Percentiles rank a stretch among this genome's conserved stretches.
Evolutionary conservation across 2,329 filamentous ascomycete species (phyloP).

Genomic region (Penicillium occitanis): DNA sequence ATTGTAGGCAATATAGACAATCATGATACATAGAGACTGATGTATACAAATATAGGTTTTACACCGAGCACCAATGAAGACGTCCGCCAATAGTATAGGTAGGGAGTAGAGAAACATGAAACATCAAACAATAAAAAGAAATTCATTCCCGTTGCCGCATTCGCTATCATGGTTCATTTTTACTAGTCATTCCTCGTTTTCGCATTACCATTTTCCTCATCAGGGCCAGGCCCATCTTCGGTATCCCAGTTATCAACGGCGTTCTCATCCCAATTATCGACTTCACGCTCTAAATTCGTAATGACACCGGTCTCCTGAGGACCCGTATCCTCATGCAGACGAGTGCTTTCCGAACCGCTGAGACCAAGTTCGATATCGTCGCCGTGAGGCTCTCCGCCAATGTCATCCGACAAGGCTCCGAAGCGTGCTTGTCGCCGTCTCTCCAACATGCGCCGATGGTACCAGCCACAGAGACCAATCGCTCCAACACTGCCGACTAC

Average conservation of each 20-base stretch:
- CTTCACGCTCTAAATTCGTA: conserved; percentile 71
- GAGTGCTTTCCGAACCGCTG: conserved; percentile 46
- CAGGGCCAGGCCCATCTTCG: conserved; percentile 47
- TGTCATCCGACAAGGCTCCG: conserved; percentile 64
- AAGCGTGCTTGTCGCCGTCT: conserved; percentile 71
- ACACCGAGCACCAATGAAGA: too few relatives aligned
- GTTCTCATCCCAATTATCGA: conserved; percentile 95
- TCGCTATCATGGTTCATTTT: conserved; percentile 11
- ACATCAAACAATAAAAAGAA: neutral
- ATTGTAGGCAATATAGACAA: neutral
- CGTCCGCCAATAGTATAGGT: neutral
- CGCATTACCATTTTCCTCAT: conserved; percentile 19
- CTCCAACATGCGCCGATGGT: conserved; percentile 94
- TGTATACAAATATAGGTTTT: too few relatives aligned
- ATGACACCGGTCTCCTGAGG: conserved; percentile 64
- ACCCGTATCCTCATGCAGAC: conserved; percentile 34
- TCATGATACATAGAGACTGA: neutral
- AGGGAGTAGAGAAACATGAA: neutral
- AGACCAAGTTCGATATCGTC: conserved; percentile 73
- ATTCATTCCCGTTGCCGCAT: conserved; percentile 6
- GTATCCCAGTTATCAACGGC: conserved; percentile 65
- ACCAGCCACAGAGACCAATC: conserved; percentile 77
- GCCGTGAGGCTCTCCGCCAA: conserved; percentile 30
- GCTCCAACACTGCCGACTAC: conserved; percentile 72
- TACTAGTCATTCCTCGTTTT: conserved; percentile 23